These are phyloP conservation scores for Thuidium tamariscinum DNA, from an alignment of 225 moss, liverwort and hornwort species.

Conservation along the genomic window DNA sequence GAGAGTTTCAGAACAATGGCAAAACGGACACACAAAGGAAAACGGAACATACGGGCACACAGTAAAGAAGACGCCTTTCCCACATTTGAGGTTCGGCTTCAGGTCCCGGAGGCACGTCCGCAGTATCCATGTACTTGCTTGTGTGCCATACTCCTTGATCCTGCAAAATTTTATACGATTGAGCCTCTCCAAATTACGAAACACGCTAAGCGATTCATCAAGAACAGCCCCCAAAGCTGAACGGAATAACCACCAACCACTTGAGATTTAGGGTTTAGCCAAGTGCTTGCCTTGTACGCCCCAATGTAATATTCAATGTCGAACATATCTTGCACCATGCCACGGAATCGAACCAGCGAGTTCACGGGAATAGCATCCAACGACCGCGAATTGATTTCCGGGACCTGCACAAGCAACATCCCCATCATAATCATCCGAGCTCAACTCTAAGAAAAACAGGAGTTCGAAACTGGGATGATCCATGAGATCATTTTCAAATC, in stretches of 20 bases:
- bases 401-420: slow-evolving; percentile 38
- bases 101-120: slow-evolving; percentile 33
- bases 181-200: not conserved
- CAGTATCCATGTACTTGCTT: slow-evolving; percentile 63
- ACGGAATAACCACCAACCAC: not conserved
- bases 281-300: slow-evolving; percentile 59
- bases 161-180: slow-evolving; percentile 22
- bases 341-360: slow-evolving; percentile 84
- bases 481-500: not conserved
- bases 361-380: slow-evolving; percentile 66
- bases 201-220: not conserved
- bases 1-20: not conserved
- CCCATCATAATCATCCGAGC: not conserved
- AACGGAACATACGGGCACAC: slow-evolving; percentile 63
- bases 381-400: slow-evolving; percentile 70
- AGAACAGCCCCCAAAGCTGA: not conserved
- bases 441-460: not conserved
- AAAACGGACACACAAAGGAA: not conserved
- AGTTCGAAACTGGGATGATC: not conserved
- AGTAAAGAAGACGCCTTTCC: slow-evolving; percentile 80
- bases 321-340: slow-evolving; percentile 99
- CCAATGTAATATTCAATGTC: slow-evolving; percentile 86
- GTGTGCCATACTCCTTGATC: slow-evolving; percentile 72
- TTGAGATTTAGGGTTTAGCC: not conserved
- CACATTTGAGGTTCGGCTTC: slow-evolving; percentile 54